Percentiles rank a stretch among this genome's conserved stretches.
Conservation (phyloP, 1,284 basidiomycete genomes). For the Xerocomus nothofagi region DNA sequence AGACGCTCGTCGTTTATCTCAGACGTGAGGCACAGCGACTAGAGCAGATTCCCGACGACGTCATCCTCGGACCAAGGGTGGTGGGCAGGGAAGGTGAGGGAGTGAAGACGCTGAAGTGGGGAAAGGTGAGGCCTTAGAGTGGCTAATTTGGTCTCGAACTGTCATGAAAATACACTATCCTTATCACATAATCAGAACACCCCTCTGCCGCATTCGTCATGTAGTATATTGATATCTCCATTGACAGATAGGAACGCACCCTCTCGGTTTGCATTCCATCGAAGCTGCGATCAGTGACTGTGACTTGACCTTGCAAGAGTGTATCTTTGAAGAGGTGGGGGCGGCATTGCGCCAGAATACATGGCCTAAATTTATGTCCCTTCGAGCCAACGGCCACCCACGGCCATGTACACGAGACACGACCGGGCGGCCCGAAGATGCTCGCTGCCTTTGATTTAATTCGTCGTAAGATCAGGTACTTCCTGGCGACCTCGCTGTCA, state of each 20-base stretch:
- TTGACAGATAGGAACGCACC: neutral
- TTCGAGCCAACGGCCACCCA: neutral
- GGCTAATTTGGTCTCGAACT: slow-evolving; percentile 1
- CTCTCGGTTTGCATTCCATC: neutral
- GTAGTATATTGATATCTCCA: neutral
- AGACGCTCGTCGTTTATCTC: slow-evolving; percentile 74
- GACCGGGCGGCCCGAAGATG: slow-evolving; percentile 4
- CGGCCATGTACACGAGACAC: neutral
- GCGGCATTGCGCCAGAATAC: neutral
- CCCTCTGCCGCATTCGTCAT: neutral
- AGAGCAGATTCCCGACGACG: slow-evolving; percentile 70
- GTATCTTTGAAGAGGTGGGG: neutral
- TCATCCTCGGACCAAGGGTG: slow-evolving; percentile 48
- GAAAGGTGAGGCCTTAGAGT: slow-evolving; percentile 21
- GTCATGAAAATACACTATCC: neutral
- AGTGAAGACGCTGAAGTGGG: slow-evolving; percentile 27
- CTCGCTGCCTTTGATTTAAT: slow-evolving; percentile 2
- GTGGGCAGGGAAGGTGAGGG: slow-evolving; percentile 32
- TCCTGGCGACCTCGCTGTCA: neutral
- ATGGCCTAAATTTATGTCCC: neutral
- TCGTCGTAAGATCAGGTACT: neutral
- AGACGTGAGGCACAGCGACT: slow-evolving; percentile 76
- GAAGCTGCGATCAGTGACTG: neutral
- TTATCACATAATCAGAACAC: slow-evolving; percentile 2
- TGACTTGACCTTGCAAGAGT: neutral